phyloP scores from a whole-genome alignment of 2,329 filamentous ascomycete genomes.

The Trichophyton benhamiae region DNA sequence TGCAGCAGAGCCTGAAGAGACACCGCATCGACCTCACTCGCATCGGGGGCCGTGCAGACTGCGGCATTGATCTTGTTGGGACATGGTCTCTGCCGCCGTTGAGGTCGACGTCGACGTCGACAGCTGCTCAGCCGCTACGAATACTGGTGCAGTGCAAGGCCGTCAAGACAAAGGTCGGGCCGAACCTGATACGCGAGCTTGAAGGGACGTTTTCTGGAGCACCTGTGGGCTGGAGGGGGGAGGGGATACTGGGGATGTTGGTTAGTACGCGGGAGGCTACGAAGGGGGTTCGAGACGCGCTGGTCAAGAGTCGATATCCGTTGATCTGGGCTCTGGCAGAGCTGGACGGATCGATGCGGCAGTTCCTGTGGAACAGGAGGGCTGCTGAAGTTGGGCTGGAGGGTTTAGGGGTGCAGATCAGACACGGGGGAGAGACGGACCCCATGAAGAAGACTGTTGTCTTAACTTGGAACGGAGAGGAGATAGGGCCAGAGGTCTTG shows the following conservation, averaged over 20 bases:
- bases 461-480: conserved; percentile 28
- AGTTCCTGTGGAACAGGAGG: conserved; percentile 35
- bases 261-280: conserved; percentile 60
- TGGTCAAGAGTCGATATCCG: conserved; percentile 55
- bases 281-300: conserved; percentile 61
- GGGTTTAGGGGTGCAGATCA: conserved; percentile 28
- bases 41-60: conserved; percentile 35
- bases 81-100: conserved; percentile 32
- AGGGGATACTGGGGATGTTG: conserved; percentile 56
- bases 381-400: conserved; percentile 29
- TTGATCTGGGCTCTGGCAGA: conserved; percentile 50
- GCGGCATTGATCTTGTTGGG: conserved; percentile 37
- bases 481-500: conserved; percentile 14
- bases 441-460: conserved; percentile 17
- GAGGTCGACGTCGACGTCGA: conserved; percentile 16
- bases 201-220: conserved; percentile 61
- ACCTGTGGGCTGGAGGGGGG: conserved; percentile 57
- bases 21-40: conserved; percentile 32
- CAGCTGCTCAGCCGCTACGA: conserved; percentile 22
- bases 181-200: conserved; percentile 35
- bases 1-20: conserved; percentile 27
- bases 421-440: conserved; percentile 18
- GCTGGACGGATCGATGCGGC: conserved; percentile 26
- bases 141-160: conserved; percentile 39
- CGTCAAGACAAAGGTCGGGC: conserved; percentile 30